Base-by-base conservation (phyloP, 169 alveolate species). In the Plasmodium adleri region DNA sequence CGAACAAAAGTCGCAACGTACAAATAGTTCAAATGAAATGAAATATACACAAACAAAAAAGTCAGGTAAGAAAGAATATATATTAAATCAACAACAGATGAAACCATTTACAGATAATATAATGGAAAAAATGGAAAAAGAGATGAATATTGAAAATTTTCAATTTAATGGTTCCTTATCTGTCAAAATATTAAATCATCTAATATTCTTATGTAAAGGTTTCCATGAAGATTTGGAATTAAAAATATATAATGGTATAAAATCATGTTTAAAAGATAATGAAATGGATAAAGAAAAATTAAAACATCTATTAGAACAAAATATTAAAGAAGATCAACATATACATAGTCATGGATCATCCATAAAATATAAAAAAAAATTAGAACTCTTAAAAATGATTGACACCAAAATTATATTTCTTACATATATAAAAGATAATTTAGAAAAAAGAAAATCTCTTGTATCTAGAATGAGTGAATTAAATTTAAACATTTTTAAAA, bases 161-260 rank as follows among this genome's bases (percentile, higher is more conserved):
- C 50, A 28, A 52, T 83, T 83, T 72, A 83, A 83, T 58, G 91
- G 85, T n/a, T 32, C 85, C 24, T 45, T 83, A 59, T 68, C 67
- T 17, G n/a, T 68, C 28, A 83, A 83, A 54, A 83, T 83, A 54
- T 68, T 83, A 68, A 83, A 83, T 63, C 80, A 83, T 83, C 70
- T 83, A 49, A 20, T 83, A 54, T 50, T 68, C 70, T 20, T 83
- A 28, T 83, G 91, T 63, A 83, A 83, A 68, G 85, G 83, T 1
- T 83, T 68, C 32, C 91, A 83, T 56, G 73, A 83, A 60, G 91
- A 83, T 32, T 83, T 83, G n/a, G 91, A 83, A 72, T 26, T 83
- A 39, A 83, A 83, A 68, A 83, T 83, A 68, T 83, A 83, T 60
- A 83, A 83, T 62, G 91, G 91, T 4, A 52, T 83, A 83, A 28